Evolutionary conservation across 441 rosid species (phyloP), one percentile per base, ranked within the genome.

Genomic region (Gossypium aridum): DNA sequence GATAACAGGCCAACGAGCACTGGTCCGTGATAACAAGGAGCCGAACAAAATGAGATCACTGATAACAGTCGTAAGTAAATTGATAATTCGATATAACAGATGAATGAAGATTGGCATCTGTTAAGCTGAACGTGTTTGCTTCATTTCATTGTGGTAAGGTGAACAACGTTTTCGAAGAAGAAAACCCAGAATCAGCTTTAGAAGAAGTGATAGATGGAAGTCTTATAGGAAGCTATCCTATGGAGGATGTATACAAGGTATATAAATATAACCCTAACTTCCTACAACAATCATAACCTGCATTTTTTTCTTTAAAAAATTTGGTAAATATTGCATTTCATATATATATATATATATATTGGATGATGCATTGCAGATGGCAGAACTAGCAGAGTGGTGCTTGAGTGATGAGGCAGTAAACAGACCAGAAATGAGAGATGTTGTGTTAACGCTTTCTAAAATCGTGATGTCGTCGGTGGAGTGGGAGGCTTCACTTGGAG

Each of bases 401-500:
- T 75, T 88, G 78, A 86, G 82, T 49, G 89, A 87, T 77, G 89
- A 83, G 28, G 78, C 91, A 51, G 74, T 69, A 2, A 74, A 47
- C 67, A 83, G 92, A 70, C 95, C 92, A 3, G 90, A 88, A 75
- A 88, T 88, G 84, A 79, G 86, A 69, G 91, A 88, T 53, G 43
- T 86, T 6, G 85, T 87, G n/a, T 80, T 81, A 26, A 60, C 68
- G 2, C 68, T 88, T 4, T 80, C 88, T 3, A 80, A 75, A 31
- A 84, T 90, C 34, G 45, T 70, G 71, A 77, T 73, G 34, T 80
- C 90, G 64, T 85, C 92, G 8, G 75, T 71, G 10, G 95, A 87
- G 56, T 86, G 92, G 89, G 95, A 90, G 77, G 91, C 92, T 6
- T 88, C 92, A 2, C 64, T 84, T 0, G 95, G 89, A 64, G 91